Percentiles rank a stretch among this genome's conserved stretches.
Evolutionary conservation across 139 green algal genomes (phyloP).

Genomic region (Volvox africanus): DNA sequence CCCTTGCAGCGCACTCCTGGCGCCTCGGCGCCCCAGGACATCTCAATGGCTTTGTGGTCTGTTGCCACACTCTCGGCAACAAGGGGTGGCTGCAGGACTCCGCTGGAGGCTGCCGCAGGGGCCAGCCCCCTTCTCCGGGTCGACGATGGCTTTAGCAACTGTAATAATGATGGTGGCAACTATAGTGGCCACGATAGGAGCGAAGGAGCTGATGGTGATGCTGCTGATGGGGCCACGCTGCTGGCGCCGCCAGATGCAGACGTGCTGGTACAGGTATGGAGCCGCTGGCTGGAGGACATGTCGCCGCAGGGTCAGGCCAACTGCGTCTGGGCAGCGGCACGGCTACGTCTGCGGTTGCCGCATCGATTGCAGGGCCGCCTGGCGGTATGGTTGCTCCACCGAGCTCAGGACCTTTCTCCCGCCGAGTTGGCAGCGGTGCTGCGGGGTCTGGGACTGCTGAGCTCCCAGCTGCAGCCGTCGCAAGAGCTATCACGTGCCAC

Average conservation of each 20-base stretch:
- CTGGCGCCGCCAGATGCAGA: neutral
- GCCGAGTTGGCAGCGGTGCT: constrained; percentile 2
- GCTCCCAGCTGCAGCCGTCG: neutral
- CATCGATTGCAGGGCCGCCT: neutral
- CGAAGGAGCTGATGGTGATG: neutral
- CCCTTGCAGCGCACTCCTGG: neutral
- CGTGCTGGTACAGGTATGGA: neutral
- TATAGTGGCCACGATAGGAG: neutral
- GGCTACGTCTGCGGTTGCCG: constrained; percentile 20
- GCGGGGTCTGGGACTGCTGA: neutral
- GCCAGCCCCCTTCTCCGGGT: neutral
- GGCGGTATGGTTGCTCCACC: neutral
- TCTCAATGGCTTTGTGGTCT: constrained; percentile 28
- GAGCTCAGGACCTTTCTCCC: neutral
- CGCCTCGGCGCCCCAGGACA: constrained; percentile 6
- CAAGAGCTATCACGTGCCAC: neutral
- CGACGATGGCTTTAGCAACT: neutral
- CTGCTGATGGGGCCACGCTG: neutral
- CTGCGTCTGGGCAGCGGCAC: constrained; percentile 36
- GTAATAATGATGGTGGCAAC: neutral
- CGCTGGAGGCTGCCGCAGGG: too few relatives aligned
- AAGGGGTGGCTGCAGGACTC: neutral
- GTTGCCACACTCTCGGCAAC: neutral
- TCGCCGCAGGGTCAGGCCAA: constrained; percentile 33
- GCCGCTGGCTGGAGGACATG: neutral